Evolutionary conservation across 176 grass and related monocot species (phyloP), one percentile per base, ranked within the genome.

Genomic region (Ananas comosus): DNA sequence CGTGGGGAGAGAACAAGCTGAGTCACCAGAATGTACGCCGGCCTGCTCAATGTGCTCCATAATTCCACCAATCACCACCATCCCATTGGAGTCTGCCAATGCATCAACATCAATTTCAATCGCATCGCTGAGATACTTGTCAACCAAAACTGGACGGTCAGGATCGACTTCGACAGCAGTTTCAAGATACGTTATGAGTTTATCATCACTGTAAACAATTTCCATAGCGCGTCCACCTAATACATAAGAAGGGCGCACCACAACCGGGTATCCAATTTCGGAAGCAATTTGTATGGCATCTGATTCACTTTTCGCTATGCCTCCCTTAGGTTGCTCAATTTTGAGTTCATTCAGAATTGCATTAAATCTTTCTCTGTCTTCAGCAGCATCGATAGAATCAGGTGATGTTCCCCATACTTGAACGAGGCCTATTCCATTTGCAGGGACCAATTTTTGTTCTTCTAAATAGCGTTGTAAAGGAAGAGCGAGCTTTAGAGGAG

Each of bases 31-130:
- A 79, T 99, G 95, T 21, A 99, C 70, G 71, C 95, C 95, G 65
- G 95, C 95, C 68, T 99, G 90, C 72, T 99, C 95, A 69, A 99
- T 99, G 63, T 99, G 95, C 82, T 99, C 95, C 95, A 99, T 99
- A 49, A 99, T 99, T 70, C 95, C 95, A 73, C 95, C 95, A 66
- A 99, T 99, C 25, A 99, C 95, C 19, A 99, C 95, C 71, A 78
- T 91, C 47, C 95, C 95, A 66, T 76, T 86, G 48, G 49, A 86
- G 81, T 99, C 95, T 1, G 90, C 83, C 28, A 99, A 82, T 64
- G 95, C 95, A 70, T 94, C 95, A 51, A 94, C 79, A 88, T 99
- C 95, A 81, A 94, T 94, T 85, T 99, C 95, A 78, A 91, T 83
- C 50, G 95, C 90, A 79, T 99, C 95, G 63, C 83, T 85, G 11